A percentile compares a stretch with the other conserved stretches of the same genome.
phyloP scores from a whole-genome alignment of 1,139 yeast species.

The Saccharomyces uvarum region DNA sequence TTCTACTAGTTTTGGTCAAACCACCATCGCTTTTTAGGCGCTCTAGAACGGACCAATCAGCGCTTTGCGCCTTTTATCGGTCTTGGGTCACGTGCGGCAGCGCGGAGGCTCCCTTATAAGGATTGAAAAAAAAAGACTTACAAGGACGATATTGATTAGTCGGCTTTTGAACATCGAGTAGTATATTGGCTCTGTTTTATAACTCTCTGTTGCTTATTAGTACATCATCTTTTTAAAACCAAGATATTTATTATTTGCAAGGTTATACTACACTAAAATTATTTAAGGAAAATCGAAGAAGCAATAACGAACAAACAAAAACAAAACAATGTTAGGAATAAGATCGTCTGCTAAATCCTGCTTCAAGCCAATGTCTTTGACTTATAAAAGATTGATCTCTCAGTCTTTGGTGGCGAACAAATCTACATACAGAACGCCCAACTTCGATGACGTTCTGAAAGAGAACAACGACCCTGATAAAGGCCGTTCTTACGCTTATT shows the following conservation, averaged over 20 bases:
- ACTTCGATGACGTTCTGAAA: slow-evolving; percentile 76
- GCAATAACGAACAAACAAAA: slow-evolving; percentile 1
- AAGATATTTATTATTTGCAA: background rate
- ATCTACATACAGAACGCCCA: slow-evolving; percentile 87
- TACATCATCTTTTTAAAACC: background rate
- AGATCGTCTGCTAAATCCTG: slow-evolving; percentile 19
- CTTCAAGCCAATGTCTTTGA: slow-evolving; percentile 1
- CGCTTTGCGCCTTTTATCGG: slow-evolving; percentile 1
- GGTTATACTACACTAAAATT: background rate
- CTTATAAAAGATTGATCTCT: slow-evolving; percentile 37
- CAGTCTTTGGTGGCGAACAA: slow-evolving; percentile 47
- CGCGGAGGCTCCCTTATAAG: slow-evolving; percentile 1
- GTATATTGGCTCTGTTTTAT: background rate
- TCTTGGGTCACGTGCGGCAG: background rate
- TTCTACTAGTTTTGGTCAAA: background rate
- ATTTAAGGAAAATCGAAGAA: background rate
- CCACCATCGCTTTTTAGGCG: background rate
- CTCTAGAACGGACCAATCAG: background rate
- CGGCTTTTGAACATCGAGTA: background rate
- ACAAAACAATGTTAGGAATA: slow-evolving; percentile 14
- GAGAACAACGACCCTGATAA: slow-evolving; percentile 59
- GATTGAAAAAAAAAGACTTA: background rate
- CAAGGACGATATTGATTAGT: background rate
- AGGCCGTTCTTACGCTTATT: slow-evolving; percentile 82
- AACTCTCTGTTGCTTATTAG: background rate